Evolutionary conservation across 257 asterid genomes (phyloP).

Genomic region (Fraxinus cuspidata): DNA sequence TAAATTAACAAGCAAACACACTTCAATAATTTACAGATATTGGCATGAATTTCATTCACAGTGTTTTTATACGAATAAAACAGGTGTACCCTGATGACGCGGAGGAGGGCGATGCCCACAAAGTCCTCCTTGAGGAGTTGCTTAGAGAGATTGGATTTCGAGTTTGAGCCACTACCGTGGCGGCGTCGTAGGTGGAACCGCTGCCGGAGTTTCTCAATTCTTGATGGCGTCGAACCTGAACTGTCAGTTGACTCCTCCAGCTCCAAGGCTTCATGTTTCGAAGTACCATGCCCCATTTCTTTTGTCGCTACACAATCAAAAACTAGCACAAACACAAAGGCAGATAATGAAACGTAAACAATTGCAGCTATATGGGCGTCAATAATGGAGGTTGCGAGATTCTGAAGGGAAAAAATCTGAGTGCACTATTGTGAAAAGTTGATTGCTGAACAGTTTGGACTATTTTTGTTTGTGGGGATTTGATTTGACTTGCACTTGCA

Average conservation of each 20-base stretch:
- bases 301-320: background rate
- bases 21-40: background rate
- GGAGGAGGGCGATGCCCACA: slow-evolving; percentile 87
- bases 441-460: no score
- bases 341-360: background rate
- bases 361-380: no score
- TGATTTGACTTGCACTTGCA: no score
- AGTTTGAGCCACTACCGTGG: slow-evolving; percentile 33
- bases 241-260: slow-evolving; percentile 47
- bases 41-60: background rate
- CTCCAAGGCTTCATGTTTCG: slow-evolving; percentile 38
- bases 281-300: slow-evolving; percentile 72
- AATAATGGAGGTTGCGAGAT: no score
- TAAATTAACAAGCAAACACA: slow-evolving; percentile 15
- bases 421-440: no score
- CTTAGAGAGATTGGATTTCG: slow-evolving; percentile 34
- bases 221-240: slow-evolving; percentile 45
- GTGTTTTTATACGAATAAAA: background rate
- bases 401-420: no score
- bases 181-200: slow-evolving; percentile 61
- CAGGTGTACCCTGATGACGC: slow-evolving; percentile 53
- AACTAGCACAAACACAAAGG: background rate
- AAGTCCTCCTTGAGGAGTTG: slow-evolving; percentile 59
- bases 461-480: no score
- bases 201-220: slow-evolving; percentile 52